These are phyloP conservation scores for Rhynchosporium agropyri DNA, from an alignment of 2,329 filamentous ascomycete genomes.

Conservation along the genomic window DNA sequence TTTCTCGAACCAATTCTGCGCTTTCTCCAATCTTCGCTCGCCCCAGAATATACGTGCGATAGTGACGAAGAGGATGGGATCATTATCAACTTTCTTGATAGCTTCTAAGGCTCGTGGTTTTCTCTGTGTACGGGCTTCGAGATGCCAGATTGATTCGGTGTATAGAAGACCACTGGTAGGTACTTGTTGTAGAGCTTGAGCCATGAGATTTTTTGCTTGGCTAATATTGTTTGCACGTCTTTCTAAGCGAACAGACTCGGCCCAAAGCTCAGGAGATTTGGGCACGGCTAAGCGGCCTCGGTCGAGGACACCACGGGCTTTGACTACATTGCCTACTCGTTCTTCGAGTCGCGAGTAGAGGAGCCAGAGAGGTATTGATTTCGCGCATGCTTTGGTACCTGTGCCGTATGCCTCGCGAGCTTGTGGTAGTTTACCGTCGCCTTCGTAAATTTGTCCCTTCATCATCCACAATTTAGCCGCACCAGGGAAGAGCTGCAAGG, in stretches of 20 bases:
- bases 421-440: slow-evolving; percentile 75
- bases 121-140: slow-evolving; percentile 88
- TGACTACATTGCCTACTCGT: slow-evolving; percentile 78
- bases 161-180: slow-evolving; percentile 86
- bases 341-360: slow-evolving; percentile 89
- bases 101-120: slow-evolving; percentile 90
- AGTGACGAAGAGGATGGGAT: slow-evolving; percentile 84
- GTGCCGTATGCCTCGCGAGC: slow-evolving; percentile 88
- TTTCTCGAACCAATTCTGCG: slow-evolving; percentile 96
- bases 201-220: slow-evolving; percentile 92
- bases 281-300: slow-evolving; percentile 85
- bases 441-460: slow-evolving; percentile 97
- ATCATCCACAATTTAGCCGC: slow-evolving; percentile 95
- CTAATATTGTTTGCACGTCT: slow-evolving; percentile 79
- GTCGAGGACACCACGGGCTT: slow-evolving; percentile 91
- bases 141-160: slow-evolving; percentile 93
- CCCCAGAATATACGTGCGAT: slow-evolving; percentile 96
- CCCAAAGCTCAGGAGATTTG: slow-evolving; percentile 83
- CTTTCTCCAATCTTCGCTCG: slow-evolving; percentile 89
- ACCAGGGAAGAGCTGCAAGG: slow-evolving; percentile 81
- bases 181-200: slow-evolving; percentile 87
- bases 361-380: slow-evolving; percentile 86
- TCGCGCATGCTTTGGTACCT: slow-evolving; percentile 83
- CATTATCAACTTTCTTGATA: slow-evolving; percentile 95
- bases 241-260: slow-evolving; percentile 91